Evolutionary conservation across 768 basidiomycete genomes (phyloP), one percentile per base, ranked within the genome.

Genomic region (Hypholoma fasciculare): DNA sequence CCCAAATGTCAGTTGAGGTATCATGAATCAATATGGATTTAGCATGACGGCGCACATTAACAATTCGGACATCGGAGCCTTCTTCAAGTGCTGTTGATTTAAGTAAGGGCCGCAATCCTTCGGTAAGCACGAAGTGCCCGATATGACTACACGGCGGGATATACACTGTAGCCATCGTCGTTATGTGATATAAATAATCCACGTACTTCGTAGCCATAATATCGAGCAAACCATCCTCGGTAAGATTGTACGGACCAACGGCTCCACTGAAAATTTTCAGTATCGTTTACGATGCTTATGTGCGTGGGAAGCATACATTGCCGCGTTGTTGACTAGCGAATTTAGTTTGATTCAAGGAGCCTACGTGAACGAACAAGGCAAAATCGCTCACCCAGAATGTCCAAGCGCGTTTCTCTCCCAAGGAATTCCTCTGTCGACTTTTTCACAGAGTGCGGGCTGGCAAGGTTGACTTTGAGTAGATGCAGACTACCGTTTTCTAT

Each of bases 391-490:
- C 79, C 69, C 2, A 82, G 55, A 3, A 81, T 72, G 62, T 82
- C 78, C 44, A 82, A 61, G n/a, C 78, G 62, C n/a, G 61, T 60
- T 63, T 80, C 79, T 61, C 68, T 74, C 58, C 58, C 44, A n/a
- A 76, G 14, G 37, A 81, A 75, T 26, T 70, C 67, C 51, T 75
- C 69, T 5, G 74, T 78, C 1, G 74, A 65, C 23, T 61, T 42
- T 58, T 72, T 73, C 12, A 73, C 74, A 16, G 59, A 56, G 23
- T 63, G 66, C 19, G 76, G 73, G 57, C 77, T 75, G 20, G 67
- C 68, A 17, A 81, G 64, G 52, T 82, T 77, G 8, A 79, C 65
- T 54, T 74, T 62, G 14, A 78, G 66, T 67, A 67, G 78, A 14
- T 69, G 63, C 1, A 79, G 65, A 40, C 64, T 60, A 0, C 77